Evolutionary conservation across 108 stramenopile species (phyloP), one percentile per base, ranked within the genome.

Genomic region (Pseudonitzschia delicatissima): DNA sequence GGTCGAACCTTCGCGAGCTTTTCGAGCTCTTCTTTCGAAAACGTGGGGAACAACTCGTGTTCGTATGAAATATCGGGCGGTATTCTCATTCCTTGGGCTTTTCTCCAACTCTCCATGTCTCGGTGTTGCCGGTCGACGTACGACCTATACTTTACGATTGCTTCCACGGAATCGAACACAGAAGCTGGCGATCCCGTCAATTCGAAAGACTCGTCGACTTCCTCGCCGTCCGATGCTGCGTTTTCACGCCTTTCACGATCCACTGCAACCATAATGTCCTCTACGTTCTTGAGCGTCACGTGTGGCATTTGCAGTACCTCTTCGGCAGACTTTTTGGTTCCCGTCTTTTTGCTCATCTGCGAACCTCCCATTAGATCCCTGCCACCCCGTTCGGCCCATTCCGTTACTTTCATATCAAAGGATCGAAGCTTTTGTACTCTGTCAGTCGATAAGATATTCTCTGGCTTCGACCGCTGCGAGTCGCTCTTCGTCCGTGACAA

Each of bases 101-200:
- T 85, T 20, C 94, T 68, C 95, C 94, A 97, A 57, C 85, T 87
- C 57, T 95, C 96, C 79, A 99, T 97, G 62, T 99, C 98, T 61
- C 82, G 81, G 67, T 93, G 80, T 72, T 97, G 97, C 34, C 97
- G 66, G 6, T 74, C 52, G 29, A 93, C 90, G 68, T 94, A 96
- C 32, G 81, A 77, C 50, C 79, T 72, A 69, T 98, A 98, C 78
- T 97, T 97, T 69, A 95, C 84, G 0, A 79, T 64, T 40, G 96
- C 96, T 77, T 97, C 97, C 1, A 98, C 96, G 8, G 96, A 93
- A 71, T 97, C 95, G 59, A 74, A 86, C 11, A 83, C 85, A 11
- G 87, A 88, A n/a, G 71, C 67, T 3, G 89, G 86, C 20, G 89
- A 78, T 8, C 36, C 4, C 52, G 33, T 67, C 59, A 78, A 67